A percentile compares a stretch with the other conserved stretches of the same genome.
phyloP scores from a whole-genome alignment of 192 early-diverging fungal species.

The Backusella luteola region DNA sequence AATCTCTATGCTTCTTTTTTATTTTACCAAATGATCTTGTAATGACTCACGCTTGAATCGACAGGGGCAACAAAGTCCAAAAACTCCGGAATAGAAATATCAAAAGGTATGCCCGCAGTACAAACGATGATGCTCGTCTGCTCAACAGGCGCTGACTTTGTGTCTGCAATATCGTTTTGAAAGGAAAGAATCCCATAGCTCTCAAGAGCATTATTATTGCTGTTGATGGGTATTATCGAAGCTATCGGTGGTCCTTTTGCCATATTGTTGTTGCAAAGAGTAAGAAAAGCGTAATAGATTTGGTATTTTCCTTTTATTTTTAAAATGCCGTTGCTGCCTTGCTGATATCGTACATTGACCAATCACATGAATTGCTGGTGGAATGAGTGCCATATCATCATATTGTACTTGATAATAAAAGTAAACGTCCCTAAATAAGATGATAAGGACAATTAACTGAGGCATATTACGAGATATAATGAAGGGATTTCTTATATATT shows the following conservation, averaged over 20 bases:
- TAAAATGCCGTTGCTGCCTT: neutral
- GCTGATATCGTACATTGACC: too few relatives aligned
- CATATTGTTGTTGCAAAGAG: neutral
- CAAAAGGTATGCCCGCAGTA: constrained; percentile 83
- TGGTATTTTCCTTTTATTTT: neutral
- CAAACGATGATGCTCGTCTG: constrained; percentile 46
- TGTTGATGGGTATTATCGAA: neutral
- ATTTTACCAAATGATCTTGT: constrained; percentile 63
- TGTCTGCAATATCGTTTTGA: neutral
- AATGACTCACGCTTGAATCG: constrained; percentile 65
- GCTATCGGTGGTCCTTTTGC: neutral
- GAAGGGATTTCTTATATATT: too few relatives aligned
- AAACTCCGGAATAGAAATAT: constrained; percentile 90
- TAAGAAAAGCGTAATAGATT: neutral
- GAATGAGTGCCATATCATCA: too few relatives aligned
- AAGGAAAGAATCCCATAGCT: neutral
- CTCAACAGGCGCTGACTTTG: neutral
- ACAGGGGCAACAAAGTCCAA: constrained; percentile 80
- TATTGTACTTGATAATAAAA: too few relatives aligned
- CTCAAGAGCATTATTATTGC: neutral
- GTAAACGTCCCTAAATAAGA: too few relatives aligned
- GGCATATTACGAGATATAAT: too few relatives aligned
- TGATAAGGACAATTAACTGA: too few relatives aligned
- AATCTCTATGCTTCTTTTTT: too few relatives aligned
- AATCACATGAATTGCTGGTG: too few relatives aligned